phyloP scores from a whole-genome alignment of 179 eudicot genomes.

The Heliamphora pulchella region DNA sequence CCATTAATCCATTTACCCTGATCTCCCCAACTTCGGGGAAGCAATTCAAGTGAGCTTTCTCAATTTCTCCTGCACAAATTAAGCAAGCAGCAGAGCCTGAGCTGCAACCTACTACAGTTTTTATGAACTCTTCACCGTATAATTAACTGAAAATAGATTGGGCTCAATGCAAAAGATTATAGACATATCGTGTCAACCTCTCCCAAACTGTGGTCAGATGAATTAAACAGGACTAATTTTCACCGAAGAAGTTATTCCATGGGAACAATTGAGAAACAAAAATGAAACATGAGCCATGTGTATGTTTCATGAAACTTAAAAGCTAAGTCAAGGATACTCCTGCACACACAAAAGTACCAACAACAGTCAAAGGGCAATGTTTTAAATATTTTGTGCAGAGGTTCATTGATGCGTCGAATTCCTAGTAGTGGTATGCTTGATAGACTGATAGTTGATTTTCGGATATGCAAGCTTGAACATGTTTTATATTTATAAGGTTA shows the following conservation, averaged over 20 bases:
- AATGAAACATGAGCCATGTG: background rate
- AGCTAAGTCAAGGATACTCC: background rate
- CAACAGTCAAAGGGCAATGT: background rate
- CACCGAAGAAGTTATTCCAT: background rate
- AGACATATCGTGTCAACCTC: background rate
- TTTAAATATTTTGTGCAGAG: background rate
- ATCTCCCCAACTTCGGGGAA: slow-evolving; percentile 54
- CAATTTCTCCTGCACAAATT: slow-evolving; percentile 44
- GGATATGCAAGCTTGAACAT: slow-evolving; percentile 1
- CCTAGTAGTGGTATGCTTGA: background rate
- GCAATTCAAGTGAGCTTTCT: slow-evolving; percentile 44
- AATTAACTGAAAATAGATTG: background rate
- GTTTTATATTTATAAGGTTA: background rate
- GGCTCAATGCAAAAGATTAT: background rate
- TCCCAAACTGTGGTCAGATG: background rate
- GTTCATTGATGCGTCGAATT: background rate
- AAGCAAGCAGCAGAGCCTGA: background rate
- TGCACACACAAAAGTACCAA: background rate
- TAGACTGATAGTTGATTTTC: no score
- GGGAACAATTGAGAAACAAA: background rate
- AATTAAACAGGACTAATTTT: background rate
- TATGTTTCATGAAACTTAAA: background rate
- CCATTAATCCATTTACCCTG: slow-evolving; percentile 39
- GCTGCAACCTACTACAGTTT: background rate
- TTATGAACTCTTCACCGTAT: background rate